Conservation (phyloP, 257 asterid genomes). For the Echites panduratus region DNA sequence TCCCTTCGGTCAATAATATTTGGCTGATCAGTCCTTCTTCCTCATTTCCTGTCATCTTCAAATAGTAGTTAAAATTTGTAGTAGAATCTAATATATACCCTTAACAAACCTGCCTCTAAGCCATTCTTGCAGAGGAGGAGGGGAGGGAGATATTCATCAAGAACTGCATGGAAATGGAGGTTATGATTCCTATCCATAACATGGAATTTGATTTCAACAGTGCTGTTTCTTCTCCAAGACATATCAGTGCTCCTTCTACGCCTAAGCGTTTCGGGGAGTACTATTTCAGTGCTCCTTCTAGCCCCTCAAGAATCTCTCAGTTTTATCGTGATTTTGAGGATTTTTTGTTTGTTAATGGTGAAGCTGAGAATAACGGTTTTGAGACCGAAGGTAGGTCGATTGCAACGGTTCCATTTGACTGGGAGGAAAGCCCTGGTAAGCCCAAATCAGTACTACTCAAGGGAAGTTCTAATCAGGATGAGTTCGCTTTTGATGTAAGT, state of each 20-base stretch:
- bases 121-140: not conserved
- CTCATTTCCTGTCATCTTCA: not conserved
- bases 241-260: slow-evolving; percentile 29
- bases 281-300: slow-evolving; percentile 68
- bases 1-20: slow-evolving; percentile 17
- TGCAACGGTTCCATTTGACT: slow-evolving; percentile 26
- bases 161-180: slow-evolving; percentile 40
- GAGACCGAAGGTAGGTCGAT: not conserved
- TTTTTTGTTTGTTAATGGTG: slow-evolving; percentile 9
- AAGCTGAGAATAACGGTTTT: not conserved
- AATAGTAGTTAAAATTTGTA: no score
- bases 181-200: slow-evolving; percentile 25
- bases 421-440: slow-evolving; percentile 34
- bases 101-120: not conserved
- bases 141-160: not conserved
- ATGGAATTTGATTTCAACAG: slow-evolving; percentile 47
- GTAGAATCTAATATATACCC: not conserved
- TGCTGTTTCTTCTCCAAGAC: slow-evolving; percentile 35
- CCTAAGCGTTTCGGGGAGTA: slow-evolving; percentile 38
- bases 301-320: slow-evolving; percentile 53
- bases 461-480: slow-evolving; percentile 14
- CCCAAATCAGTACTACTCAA: slow-evolving; percentile 11
- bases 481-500: slow-evolving; percentile 51
- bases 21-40: slow-evolving; percentile 8
- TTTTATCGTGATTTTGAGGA: slow-evolving; percentile 38